Conservation (phyloP, 75 land plant genomes). For the Cryptomeria japonica region DNA sequence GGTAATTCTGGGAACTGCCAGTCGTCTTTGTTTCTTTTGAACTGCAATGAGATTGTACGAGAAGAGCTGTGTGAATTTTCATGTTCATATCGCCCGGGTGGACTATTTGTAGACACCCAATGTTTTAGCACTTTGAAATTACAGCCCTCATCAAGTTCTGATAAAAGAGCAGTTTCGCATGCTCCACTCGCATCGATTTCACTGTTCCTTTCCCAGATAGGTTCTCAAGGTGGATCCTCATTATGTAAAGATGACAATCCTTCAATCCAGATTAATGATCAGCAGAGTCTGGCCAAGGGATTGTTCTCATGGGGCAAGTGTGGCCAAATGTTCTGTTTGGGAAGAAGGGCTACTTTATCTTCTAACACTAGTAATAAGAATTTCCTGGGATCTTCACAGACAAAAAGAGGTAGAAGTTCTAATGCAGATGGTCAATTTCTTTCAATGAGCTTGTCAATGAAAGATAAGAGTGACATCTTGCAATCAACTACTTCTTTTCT, state of each 20-base stretch:
- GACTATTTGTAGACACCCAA: constrained; percentile 7
- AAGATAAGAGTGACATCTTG: constrained; percentile 17
- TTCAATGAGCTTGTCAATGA: constrained; percentile 48
- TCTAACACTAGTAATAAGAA: background rate
- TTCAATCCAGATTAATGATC: background rate
- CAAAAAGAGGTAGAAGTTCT: background rate
- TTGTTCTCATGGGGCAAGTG: constrained; percentile 7
- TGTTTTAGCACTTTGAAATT: background rate
- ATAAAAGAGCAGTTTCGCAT: background rate
- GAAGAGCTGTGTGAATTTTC: constrained; percentile 1
- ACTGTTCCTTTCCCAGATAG: background rate
- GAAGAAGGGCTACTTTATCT: background rate
- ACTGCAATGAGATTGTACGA: background rate
- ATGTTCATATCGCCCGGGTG: constrained; percentile 1
- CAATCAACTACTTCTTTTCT: constrained; percentile 7
- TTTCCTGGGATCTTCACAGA: background rate
- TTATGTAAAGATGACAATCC: background rate
- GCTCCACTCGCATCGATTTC: constrained; percentile 4
- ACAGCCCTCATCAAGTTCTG: background rate
- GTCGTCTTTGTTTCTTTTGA: background rate
- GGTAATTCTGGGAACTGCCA: background rate
- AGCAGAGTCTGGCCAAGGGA: background rate
- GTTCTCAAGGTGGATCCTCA: background rate
- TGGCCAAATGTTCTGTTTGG: background rate
- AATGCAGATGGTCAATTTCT: constrained; percentile 10